Base-by-base conservation (phyloP, 2,329 filamentous ascomycete species). In the Colletotrichum melonis region DNA sequence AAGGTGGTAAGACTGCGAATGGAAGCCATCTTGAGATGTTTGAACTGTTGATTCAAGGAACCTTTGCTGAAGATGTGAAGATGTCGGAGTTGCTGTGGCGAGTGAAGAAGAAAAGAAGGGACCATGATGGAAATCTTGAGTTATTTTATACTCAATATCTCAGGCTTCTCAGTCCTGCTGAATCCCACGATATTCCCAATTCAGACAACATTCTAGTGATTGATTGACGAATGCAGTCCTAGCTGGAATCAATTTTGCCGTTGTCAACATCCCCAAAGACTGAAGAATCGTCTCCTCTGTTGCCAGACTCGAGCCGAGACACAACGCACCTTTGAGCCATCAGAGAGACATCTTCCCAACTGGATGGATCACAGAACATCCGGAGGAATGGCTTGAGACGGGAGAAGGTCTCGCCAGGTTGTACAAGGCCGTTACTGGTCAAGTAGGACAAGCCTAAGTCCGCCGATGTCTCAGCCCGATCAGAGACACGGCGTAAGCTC, bases 21-120 rank as follows among this genome's bases (percentile, higher is more conserved):
- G 24, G 55, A n/a, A 35, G 60, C 62, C 70, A 73, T 73, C 2
- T 65, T 73, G 60, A 30, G 9, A n/a, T 7, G 8, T 28, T 65
- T 16, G 38, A 19, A 16, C 14, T 16, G 19, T 22, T 42, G 49
- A 22, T 19, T 64, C 38, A 35, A 28, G 28, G 16, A 49, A 46
- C 38, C 4, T 30, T 9, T 11, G 8, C 9, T 12, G 28, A 59
- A 7, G 6, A 42, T 35, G 35, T 22, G 38, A 14, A 2, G 19
- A 62, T 22, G 5, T 4, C n/a, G 5, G 26, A 42, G 5, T 24
- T 16, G n/a, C 32, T 67, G 63, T 56, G 35, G 46, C 67, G 63
- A 60, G 32, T 46, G 55, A 69, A 26, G 5, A 6, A 56, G 8
- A 19, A 19, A 42, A 42, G 38, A 4, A 14, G 12, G 19, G 5